Percentiles rank a stretch among this genome's conserved stretches.
Conservation (phyloP, 2,329 filamentous ascomycete species). For the Aphanoascus verrucosus region DNA sequence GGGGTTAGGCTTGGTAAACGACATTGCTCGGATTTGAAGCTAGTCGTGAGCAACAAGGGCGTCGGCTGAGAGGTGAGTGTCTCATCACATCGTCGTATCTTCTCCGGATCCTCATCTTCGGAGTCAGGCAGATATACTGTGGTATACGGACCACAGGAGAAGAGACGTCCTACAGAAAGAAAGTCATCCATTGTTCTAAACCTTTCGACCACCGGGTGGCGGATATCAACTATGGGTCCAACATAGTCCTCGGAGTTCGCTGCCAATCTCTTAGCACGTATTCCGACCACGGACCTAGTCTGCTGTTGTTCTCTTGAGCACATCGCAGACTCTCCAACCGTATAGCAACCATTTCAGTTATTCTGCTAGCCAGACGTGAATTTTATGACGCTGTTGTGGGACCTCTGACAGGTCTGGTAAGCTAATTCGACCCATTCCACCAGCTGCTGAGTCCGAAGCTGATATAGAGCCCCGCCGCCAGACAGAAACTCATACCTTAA, state of each 20-base stretch:
- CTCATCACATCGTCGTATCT: not conserved
- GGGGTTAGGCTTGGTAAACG: not conserved
- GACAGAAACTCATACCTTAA: not conserved
- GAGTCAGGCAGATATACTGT: not conserved
- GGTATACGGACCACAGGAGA: no score
- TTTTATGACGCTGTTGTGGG: not conserved
- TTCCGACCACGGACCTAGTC: constrained; percentile 2
- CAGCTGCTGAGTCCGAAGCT: constrained; percentile 4
- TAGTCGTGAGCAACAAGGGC: not conserved
- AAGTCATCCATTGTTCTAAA: not conserved
- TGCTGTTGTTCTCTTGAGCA: not conserved
- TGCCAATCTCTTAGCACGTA: constrained; percentile 7
- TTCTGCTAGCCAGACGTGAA: not conserved
- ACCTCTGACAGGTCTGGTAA: constrained; percentile 4
- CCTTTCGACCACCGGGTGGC: not conserved
- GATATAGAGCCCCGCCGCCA: constrained; percentile 6
- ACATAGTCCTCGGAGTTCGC: constrained; percentile 7
- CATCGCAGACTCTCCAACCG: not conserved
- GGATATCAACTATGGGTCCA: not conserved
- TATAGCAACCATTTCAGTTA: not conserved
- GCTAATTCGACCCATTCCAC: constrained; percentile 1
- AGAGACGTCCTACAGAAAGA: not conserved
- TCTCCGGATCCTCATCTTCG: not conserved
- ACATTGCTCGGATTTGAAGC: constrained; percentile 6
- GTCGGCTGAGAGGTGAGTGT: no score